Percentiles rank a stretch among this genome's conserved stretches.
phyloP scores from a whole-genome alignment of 768 basidiomycete genomes.

The Boletus rex-veris region DNA sequence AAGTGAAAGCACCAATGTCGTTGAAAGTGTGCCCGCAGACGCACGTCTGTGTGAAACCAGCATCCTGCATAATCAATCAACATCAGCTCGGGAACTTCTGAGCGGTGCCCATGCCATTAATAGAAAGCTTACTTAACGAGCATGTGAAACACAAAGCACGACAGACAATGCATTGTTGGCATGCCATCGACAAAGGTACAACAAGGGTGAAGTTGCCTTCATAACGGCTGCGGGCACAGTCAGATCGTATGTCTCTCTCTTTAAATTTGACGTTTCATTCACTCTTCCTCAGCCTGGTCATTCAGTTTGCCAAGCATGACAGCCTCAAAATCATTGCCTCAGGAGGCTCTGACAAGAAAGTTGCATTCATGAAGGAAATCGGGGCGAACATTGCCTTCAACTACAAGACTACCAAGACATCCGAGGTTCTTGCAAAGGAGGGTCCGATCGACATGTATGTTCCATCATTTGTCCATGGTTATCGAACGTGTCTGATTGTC shows the following conservation, averaged over 20 bases:
- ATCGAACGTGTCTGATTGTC: background rate
- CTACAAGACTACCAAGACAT: constrained; percentile 4
- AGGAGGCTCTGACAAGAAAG: constrained; percentile 1
- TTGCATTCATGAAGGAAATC: constrained; percentile 1
- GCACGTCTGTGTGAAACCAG: too few species aligned
- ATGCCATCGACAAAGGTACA: too few species aligned
- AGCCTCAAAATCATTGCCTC: constrained; percentile 6
- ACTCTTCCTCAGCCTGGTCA: background rate
- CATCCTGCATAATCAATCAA: too few species aligned
- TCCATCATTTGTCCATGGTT: background rate
- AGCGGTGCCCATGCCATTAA: too few species aligned
- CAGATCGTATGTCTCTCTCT: background rate
- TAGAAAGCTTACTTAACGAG: too few species aligned
- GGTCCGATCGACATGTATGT: constrained; percentile 2
- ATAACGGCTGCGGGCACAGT: background rate
- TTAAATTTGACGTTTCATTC: background rate
- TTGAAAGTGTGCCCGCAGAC: too few species aligned
- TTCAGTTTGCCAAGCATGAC: constrained; percentile 5
- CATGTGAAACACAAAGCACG: too few species aligned
- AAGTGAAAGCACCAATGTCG: too few species aligned
- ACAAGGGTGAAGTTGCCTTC: constrained; percentile 4
- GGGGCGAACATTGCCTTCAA: constrained; percentile 1
- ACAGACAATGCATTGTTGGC: too few species aligned
- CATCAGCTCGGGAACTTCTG: too few species aligned
- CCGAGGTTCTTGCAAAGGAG: constrained; percentile 2